Percentiles rank a stretch among this genome's conserved stretches.
phyloP scores from a whole-genome alignment of 2,329 filamentous ascomycete species.

The Cladosporium sp. region DNA sequence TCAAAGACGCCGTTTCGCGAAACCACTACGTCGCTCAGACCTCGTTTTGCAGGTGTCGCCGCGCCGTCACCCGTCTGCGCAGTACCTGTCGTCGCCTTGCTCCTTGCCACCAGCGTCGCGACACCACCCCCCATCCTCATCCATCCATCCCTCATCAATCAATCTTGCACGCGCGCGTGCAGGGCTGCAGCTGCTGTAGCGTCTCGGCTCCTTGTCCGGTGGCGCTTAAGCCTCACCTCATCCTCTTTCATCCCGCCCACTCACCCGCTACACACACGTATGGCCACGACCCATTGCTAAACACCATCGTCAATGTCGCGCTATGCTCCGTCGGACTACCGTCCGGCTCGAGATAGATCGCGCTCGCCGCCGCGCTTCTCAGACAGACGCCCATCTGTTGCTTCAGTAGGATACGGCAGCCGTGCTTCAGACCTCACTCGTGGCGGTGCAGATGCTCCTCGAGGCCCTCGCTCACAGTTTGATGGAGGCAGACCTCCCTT shows the following conservation, averaged over 20 bases:
- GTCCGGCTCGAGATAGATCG: conserved; percentile 58
- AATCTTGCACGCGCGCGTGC: not conserved
- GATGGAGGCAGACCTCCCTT: conserved; percentile 50
- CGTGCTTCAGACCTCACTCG: conserved; percentile 24
- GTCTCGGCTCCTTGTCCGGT: conserved; percentile 12
- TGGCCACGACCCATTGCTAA: conserved; percentile 9
- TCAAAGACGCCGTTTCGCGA: conserved; percentile 4
- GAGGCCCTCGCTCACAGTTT: conserved; percentile 74
- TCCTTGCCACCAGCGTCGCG: too few relatives aligned
- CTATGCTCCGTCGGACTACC: conserved; percentile 36
- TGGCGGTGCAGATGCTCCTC: conserved; percentile 58
- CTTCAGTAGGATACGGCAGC: conserved; percentile 19
- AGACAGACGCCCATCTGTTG: conserved; percentile 64
- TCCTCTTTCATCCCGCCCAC: not conserved
- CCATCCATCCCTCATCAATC: not conserved
- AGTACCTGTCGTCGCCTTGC: not conserved
- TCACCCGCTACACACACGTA: not conserved
- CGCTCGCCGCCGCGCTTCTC: conserved; percentile 65
- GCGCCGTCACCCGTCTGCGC: not conserved
- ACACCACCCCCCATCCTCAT: too few relatives aligned
- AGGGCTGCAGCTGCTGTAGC: conserved; percentile 4
- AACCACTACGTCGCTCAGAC: conserved; percentile 6
- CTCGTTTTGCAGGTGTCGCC: conserved; percentile 12
- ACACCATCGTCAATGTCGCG: conserved; percentile 22
- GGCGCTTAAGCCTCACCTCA: conserved; percentile 11